These are phyloP conservation scores for Eremochloa ophiuroides DNA, from an alignment of 176 grass and related monocot species.

Conservation along the genomic window DNA sequence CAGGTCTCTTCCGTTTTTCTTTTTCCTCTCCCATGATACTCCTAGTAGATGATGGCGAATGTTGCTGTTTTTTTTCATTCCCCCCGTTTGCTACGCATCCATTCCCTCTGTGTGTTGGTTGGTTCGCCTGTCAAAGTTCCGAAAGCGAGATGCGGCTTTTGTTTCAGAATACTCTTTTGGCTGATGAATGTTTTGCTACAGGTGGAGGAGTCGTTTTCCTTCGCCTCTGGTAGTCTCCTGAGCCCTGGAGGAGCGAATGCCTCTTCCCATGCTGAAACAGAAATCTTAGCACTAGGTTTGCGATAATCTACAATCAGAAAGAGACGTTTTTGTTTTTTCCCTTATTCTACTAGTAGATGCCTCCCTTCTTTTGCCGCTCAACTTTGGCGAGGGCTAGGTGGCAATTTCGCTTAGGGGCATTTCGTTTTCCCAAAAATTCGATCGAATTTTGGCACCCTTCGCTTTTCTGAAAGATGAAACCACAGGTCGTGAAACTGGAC, in stretches of 20 bases:
- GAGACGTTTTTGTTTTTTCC: neutral
- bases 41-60: neutral
- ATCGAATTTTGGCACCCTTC: neutral
- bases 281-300: neutral
- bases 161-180: neutral
- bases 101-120: neutral
- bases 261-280: neutral
- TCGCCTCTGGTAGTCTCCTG: too few relatives aligned
- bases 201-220: neutral
- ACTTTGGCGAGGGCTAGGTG: neutral
- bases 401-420: too few relatives aligned
- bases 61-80: neutral
- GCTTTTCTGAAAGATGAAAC: neutral
- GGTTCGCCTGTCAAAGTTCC: slow-evolving; percentile 2
- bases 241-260: neutral
- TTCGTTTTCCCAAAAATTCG: too few relatives aligned
- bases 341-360: too few relatives aligned
- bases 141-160: neutral
- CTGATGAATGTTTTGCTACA: neutral
- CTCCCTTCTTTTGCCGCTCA: neutral
- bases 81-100: neutral
- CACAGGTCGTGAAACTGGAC: too few relatives aligned
- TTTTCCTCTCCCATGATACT: neutral
- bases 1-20: neutral
- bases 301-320: neutral